phyloP scores from a whole-genome alignment of 1,139 yeast species.

The Protomyces gravidus region DNA sequence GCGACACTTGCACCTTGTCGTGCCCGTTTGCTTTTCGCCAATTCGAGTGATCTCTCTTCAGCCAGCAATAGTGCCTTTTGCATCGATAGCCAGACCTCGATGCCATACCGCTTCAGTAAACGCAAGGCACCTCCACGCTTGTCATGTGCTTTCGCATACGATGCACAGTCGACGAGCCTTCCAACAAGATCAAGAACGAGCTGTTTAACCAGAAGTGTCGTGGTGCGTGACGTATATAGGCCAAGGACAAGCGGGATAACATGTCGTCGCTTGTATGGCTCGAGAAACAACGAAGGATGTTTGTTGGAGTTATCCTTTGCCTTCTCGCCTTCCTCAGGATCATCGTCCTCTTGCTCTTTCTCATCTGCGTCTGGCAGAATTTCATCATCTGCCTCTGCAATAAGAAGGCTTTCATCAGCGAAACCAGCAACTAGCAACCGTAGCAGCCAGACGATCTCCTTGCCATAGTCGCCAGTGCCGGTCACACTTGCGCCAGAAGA shows the following conservation, averaged over 20 bases:
- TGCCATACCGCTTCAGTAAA: not conserved
- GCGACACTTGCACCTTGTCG: not conserved
- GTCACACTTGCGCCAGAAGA: not conserved
- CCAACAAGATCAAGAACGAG: not conserved
- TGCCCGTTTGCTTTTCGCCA: not conserved
- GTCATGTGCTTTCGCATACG: not conserved
- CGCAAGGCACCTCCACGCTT: not conserved
- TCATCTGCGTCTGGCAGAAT: not conserved
- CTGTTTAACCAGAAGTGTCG: constrained; percentile 6
- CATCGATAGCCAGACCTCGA: not conserved
- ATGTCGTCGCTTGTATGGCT: constrained; percentile 19
- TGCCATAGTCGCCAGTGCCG: constrained; percentile 18
- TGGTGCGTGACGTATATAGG: constrained; percentile 10
- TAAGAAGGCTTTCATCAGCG: not conserved
- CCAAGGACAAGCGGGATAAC: constrained; percentile 22
- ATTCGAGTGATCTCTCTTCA: not conserved
- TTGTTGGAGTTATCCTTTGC: not conserved
- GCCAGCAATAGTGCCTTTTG: not conserved
- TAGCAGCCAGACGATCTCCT: constrained; percentile 28
- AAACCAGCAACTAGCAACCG: constrained; percentile 28
- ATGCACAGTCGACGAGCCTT: not conserved
- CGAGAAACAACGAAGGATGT: not conserved
- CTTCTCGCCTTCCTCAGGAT: not conserved
- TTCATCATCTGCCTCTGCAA: not conserved
- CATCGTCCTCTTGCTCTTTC: not conserved